Base-by-base conservation (phyloP, 768 basidiomycete species). In the Tephrocybe rancida region DNA sequence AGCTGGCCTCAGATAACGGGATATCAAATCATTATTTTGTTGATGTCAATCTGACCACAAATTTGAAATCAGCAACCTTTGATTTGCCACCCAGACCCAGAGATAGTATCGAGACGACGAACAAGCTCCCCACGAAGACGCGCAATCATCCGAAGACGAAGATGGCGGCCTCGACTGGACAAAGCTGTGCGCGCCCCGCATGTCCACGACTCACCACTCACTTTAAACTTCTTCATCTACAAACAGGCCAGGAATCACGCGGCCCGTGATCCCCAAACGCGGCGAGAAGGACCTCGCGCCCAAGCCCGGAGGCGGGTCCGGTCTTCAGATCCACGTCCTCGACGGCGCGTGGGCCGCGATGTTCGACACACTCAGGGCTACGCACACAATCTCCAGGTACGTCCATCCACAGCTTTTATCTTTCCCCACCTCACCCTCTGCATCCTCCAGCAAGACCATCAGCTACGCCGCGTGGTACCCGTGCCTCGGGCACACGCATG, bases 221-320 rank as follows among this genome's bases (percentile, higher is more conserved):
- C n/a, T n/a, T n/a, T 51, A 50, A 53, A 39, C 51, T 50, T 64
- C 27, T 59, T 53, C 46, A 25, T 50, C 18, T 46, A 19, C 3
- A 35, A 29, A 9, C 54, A 80, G 78, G 16, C 73, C 76, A 50
- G 66, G 67, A 24, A 63, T 70, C 30, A 64, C 72, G 4, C 81
- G 86, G 35, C 90, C 89, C 2, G 76, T 90, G 2, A 95, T 99
- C 46, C 97, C 97, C 5, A 95, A 92, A 69, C 84, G 97, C 24
- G 97, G 97, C 1, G 97, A 98, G 70, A 98, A 99, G 67, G 95
- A 98, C 59, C 98, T 94, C 60, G 96, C 98, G 67, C 97, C 97
- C 1, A 76, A 77, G 60, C 63, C 73, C 47, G 74, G 78, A 48
- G 75, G 82, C 9, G 90, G 88, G 5, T 87, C 91, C 11, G 83